Base-by-base conservation (phyloP, 1,139 yeast genomes). In the Zygoascus hellenicus region DNA sequence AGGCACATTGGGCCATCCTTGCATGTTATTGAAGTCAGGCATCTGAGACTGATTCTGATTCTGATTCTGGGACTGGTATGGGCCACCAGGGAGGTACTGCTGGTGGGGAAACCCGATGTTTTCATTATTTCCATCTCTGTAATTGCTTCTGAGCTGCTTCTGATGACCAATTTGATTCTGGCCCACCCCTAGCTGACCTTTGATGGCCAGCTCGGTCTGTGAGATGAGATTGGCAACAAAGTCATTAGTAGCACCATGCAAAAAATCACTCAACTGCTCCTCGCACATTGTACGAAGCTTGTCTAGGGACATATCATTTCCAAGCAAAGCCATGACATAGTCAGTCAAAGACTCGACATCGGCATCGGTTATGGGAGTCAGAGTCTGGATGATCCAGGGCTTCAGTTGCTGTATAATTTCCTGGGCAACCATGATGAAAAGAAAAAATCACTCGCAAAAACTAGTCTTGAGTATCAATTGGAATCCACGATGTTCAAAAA, bases 271-370 rank as follows among this genome's bases (percentile, higher is more conserved):
- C 42, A 74, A 60, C 54, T 72, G 70, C 3, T 58, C 64, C 22
- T 63, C 45, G 50, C 70, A 59, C 53, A 67, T 53, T 15, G 53
- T 55, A n/a, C 58, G 54, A 19, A 70, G 58, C n/a, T 55, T 62
- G n/a, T 59, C 61, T 13, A 50, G 48, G 9, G 68, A 60, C 33
- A 60, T 57, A 32, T 66, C 69, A 52, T 71, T 68, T 42, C 66
- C 59, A 17, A 75, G 58, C 41, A 75, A 58, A 1, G 76, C 75
- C 29, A 72, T 40, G 15, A 72, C 70, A 53, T 73, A 75, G 36
- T 72, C 77, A 1, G 74, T 64, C 48, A 74, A 58, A 30, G 71
- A 71, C 11, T 66, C 70, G 2, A 74, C 63, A 42, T 72, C 77
- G 1, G 75, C 71, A 34, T 71, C 77, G 2, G 71, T 62, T 13